A percentile compares a stretch with the other conserved stretches of the same genome.
Conservation (phyloP, 1,284 basidiomycete species). For the Veloporphyrellus conicus region DNA sequence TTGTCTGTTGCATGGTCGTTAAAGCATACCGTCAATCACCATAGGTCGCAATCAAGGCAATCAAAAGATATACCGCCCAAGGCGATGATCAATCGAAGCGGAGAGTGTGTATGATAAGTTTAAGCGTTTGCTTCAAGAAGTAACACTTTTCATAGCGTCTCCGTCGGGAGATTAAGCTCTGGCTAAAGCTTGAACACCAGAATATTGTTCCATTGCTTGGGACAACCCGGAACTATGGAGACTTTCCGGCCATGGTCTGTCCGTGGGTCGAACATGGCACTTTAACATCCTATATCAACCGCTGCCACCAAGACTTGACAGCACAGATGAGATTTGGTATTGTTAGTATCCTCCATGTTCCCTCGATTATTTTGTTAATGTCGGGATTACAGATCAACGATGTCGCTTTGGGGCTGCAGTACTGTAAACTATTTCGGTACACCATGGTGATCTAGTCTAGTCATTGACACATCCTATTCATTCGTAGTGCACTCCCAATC, state of each 20-base stretch:
- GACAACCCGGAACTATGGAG: slow-evolving; percentile 22
- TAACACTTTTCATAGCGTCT: slow-evolving; percentile 18
- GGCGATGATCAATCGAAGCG: slow-evolving; percentile 16
- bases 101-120: slow-evolving; percentile 5
- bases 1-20: neutral
- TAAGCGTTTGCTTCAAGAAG: neutral
- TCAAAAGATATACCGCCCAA: slow-evolving; percentile 19
- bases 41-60: slow-evolving; percentile 26
- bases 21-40: neutral
- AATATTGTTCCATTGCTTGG: slow-evolving; percentile 28
- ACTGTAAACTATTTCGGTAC: slow-evolving; percentile 13
- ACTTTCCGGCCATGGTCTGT: slow-evolving; percentile 27
- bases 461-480: neutral
- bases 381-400: slow-evolving; percentile 22
- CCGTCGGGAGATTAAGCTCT: slow-evolving; percentile 26
- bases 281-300: slow-evolving; percentile 18
- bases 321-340: slow-evolving; percentile 12
- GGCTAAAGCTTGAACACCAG: slow-evolving; percentile 21
- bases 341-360: slow-evolving; percentile 10
- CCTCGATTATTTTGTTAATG: neutral
- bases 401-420: slow-evolving; percentile 25
- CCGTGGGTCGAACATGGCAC: slow-evolving; percentile 27
- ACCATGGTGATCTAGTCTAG: neutral
- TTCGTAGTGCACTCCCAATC: slow-evolving; percentile 20
- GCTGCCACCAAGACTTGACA: slow-evolving; percentile 7